Percentiles rank a stretch among this genome's conserved stretches.
These are phyloP conservation scores for Physocladia obscura DNA, from an alignment of 192 early-diverging fungal genomes.

Conservation along the genomic window DNA sequence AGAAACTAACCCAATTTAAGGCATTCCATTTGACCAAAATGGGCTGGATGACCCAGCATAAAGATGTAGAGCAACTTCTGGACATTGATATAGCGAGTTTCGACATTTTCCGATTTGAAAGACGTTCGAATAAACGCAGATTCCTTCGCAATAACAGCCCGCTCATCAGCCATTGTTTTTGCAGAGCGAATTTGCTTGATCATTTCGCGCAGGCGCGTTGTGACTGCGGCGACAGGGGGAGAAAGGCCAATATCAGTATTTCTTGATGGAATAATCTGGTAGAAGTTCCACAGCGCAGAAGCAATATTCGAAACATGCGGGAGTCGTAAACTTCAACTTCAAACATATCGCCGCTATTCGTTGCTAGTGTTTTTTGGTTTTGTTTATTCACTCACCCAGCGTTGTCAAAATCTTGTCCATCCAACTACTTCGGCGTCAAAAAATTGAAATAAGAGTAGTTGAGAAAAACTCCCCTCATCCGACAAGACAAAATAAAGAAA, in stretches of 20 bases:
- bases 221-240: conserved; percentile 14
- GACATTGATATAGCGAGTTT: conserved; percentile 88
- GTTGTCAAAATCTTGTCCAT: conserved; percentile 16
- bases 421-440: too few species aligned
- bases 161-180: conserved; percentile 97
- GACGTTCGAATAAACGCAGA: conserved; percentile 92
- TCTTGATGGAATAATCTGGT: too few species aligned
- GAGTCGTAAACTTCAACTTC: too few species aligned
- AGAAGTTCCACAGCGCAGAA: not conserved
- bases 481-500: too few species aligned
- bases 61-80: conserved; percentile 98
- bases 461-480: too few species aligned
- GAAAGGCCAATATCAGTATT: too few species aligned
- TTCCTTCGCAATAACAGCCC: conserved; percentile 95
- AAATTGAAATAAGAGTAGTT: too few species aligned
- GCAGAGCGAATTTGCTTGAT: conserved; percentile 96
- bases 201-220: conserved; percentile 73
- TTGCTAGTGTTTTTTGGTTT: too few species aligned
- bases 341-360: too few species aligned
- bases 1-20: conserved; percentile 75
- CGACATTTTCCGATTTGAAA: conserved; percentile 94
- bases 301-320: not conserved
- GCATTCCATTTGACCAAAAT: conserved; percentile 99
- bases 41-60: conserved; percentile 97
- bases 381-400: not conserved